Percentiles rank a stretch among this genome's conserved stretches.
Evolutionary conservation across 805 yeast genomes (phyloP).

Genomic region (Cyberlindnera lachancei): DNA sequence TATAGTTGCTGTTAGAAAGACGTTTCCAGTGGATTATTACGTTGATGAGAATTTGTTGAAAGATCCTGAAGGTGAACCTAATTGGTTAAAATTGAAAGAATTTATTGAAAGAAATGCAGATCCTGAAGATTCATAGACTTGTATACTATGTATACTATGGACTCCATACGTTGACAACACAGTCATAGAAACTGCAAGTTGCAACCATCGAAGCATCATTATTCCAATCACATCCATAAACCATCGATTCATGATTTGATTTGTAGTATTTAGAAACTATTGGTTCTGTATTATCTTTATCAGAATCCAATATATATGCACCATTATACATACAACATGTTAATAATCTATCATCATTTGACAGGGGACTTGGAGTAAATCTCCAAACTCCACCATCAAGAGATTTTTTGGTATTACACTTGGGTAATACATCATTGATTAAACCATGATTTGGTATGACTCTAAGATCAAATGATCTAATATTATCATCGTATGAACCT

Average conservation of each 20-base stretch:
- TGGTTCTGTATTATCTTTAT: slow-evolving; percentile 18
- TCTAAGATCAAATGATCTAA: slow-evolving; percentile 65
- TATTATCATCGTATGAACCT: slow-evolving; percentile 85
- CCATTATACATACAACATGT: slow-evolving; percentile 97
- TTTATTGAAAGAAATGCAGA: slow-evolving; percentile 39
- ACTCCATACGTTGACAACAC: slow-evolving; percentile 70
- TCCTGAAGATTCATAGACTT: slow-evolving; percentile 13
- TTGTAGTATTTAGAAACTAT: slow-evolving; percentile 40
- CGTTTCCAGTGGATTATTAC: slow-evolving; percentile 43
- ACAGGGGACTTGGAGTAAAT: slow-evolving; percentile 51
- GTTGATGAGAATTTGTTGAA: slow-evolving; percentile 16
- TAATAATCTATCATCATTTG: slow-evolving; percentile 41
- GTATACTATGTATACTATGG: slow-evolving; percentile 5
- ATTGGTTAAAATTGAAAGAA: slow-evolving; percentile 34
- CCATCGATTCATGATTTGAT: slow-evolving; percentile 82
- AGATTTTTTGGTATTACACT: slow-evolving; percentile 33
- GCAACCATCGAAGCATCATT: slow-evolving; percentile 40
- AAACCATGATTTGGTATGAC: slow-evolving; percentile 34
- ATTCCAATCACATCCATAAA: slow-evolving; percentile 92
- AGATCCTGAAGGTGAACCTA: slow-evolving; percentile 30
- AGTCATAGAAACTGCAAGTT: slow-evolving; percentile 91
- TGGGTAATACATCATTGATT: slow-evolving; percentile 47
- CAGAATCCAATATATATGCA: slow-evolving; percentile 55
- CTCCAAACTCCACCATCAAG: slow-evolving; percentile 97
- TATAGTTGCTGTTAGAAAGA: slow-evolving; percentile 58